A percentile compares a stretch with the other conserved stretches of the same genome.
Evolutionary conservation across 495 filamentous ascomycete genomes (phyloP).

Genomic region (Penicillium lividum): DNA sequence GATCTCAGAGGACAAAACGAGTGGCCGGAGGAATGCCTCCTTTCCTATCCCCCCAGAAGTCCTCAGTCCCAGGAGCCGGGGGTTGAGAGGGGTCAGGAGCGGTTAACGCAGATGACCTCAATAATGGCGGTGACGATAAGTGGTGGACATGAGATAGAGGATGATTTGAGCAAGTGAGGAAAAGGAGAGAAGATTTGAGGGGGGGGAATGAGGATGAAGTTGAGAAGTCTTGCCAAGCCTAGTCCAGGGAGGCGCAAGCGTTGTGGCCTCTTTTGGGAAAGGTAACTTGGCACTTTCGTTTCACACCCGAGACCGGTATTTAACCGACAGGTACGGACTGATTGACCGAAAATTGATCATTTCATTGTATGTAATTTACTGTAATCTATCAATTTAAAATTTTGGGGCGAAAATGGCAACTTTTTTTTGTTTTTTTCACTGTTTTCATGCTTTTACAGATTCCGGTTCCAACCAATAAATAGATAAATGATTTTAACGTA

Average conservation of each 20-base stretch:
- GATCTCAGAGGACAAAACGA: conserved; percentile 41
- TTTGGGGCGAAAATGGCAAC: neutral
- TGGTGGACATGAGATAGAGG: conserved; percentile 21
- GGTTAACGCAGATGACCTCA: conserved; percentile 37
- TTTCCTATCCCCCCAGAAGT: conserved; percentile 38
- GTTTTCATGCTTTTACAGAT: neutral
- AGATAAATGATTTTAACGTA: too few relatives aligned
- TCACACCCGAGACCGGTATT: conserved; percentile 31
- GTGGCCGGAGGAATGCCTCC: conserved; percentile 54
- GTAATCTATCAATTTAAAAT: neutral
- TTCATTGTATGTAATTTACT: conserved; percentile 1
- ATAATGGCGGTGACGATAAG: conserved; percentile 29
- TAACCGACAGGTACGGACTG: neutral
- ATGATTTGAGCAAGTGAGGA: conserved; percentile 8
- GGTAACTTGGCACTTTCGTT: conserved; percentile 5
- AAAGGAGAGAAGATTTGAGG: conserved; percentile 24
- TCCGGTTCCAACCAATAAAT: too few relatives aligned
- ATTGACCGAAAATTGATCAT: neutral
- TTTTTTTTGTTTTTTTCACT: conserved; percentile 9
- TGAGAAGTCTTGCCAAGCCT: conserved; percentile 44
- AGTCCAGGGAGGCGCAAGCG: conserved; percentile 47
- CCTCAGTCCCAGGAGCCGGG: conserved; percentile 31
- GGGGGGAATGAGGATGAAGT: conserved; percentile 40
- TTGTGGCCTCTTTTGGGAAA: conserved; percentile 13
- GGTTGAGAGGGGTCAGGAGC: conserved; percentile 25